Evolutionary conservation across 2,329 filamentous ascomycete species (phyloP), one percentile per base, ranked within the genome.

Genomic region (Alternaria triticimaculans): DNA sequence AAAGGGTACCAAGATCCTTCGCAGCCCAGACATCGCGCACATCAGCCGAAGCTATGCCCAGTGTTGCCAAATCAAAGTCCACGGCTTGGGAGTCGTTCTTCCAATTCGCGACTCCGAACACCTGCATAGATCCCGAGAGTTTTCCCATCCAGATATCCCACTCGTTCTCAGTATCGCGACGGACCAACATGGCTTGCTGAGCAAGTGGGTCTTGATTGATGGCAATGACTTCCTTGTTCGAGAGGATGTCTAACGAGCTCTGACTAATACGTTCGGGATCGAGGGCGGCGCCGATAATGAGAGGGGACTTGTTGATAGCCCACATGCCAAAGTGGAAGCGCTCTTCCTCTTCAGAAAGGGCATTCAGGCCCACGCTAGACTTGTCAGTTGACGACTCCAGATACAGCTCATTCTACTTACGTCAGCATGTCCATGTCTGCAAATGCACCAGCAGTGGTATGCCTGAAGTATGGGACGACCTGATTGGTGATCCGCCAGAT

Each of bases 181-280:
- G 79, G 1, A 83, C 73, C 1, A 90, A 77, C n/a, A 80, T 80
- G 0, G 86, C 85, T 48, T 86, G 85, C 57, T 83, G 76, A 0
- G 82, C 86, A 0, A 88, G 74, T 0, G 82, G 63, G 68, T 89
- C 87, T 67, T 89, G 87, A 67, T 89, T 89, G 70, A 87, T 85
- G 0, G 83, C 83, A 23, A 89, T 85, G 21, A 87, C 82, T 58
- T 87, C 86, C 25, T 81, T 78, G 73, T 88, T 88, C 1, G 78
- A 79, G 50, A 82, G 63, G 50, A 81, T 77, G 4, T 62, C 64
- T 3, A 71, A 15, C 1, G 73, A 76, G 3, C 65, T 60, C 15
- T 69, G 50, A 15, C 79, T 78, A 9, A 68, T 55, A 3, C 64
- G 65, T 14, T 58, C 56, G 10, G 63, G 49, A 53, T 78, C 78